Evolutionary conservation across 257 asterid species (phyloP).

Genomic region (Fraxinus anomala): DNA sequence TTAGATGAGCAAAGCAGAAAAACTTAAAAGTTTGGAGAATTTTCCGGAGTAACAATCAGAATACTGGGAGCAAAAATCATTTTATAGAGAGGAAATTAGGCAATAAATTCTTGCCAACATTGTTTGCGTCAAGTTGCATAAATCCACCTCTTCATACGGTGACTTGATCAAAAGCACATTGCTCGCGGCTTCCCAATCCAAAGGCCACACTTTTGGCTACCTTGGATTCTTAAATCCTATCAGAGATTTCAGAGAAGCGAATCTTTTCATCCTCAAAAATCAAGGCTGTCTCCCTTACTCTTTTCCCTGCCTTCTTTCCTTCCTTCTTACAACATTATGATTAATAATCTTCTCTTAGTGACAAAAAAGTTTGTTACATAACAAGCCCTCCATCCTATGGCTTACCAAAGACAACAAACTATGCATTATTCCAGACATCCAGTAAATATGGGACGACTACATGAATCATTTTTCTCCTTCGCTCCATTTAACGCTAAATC

Average conservation of each 20-base stretch:
- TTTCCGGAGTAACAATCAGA: background rate
- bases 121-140: background rate
- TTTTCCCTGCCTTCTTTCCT: background rate
- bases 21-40: background rate
- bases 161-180: background rate
- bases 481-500: background rate
- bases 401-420: background rate
- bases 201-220: background rate
- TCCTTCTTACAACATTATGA: background rate
- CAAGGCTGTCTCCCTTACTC: background rate
- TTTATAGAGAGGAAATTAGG: background rate
- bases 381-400: background rate
- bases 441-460: background rate
- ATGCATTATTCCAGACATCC: background rate
- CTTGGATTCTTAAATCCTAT: background rate
- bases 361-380: background rate
- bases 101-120: background rate
- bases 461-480: background rate
- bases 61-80: background rate
- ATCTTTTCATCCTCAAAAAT: background rate
- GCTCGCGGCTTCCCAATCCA: background rate
- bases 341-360: background rate
- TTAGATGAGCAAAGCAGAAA: background rate
- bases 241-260: background rate
- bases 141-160: background rate